Percentiles rank a stretch among this genome's conserved stretches.
Conservation (phyloP, 192 early-diverging fungal genomes). For the Entomortierella chlamydospora region DNA sequence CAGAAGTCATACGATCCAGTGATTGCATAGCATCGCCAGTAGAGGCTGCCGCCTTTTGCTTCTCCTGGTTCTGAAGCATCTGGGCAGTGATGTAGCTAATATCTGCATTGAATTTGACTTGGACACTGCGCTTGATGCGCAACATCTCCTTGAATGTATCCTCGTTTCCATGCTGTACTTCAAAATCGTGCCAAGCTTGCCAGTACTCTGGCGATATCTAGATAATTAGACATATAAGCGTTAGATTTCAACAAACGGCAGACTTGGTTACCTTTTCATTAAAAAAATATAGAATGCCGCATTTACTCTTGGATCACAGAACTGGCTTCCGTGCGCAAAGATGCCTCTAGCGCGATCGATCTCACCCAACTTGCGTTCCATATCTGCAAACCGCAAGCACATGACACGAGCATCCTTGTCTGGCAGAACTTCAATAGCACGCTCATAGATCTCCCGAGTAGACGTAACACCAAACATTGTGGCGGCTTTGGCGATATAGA, state of each 20-base stretch:
- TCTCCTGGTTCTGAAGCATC: slow-evolving; percentile 50
- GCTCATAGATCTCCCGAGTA: slow-evolving; percentile 91
- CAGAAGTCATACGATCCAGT: slow-evolving; percentile 48
- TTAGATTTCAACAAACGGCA: no score
- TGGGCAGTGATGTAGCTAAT: slow-evolving; percentile 55
- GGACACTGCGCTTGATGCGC: slow-evolving; percentile 89
- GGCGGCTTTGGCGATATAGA: slow-evolving; percentile 91
- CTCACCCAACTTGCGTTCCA: slow-evolving; percentile 93
- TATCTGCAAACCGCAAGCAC: slow-evolving; percentile 83
- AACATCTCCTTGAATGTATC: slow-evolving; percentile 99
- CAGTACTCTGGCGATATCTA: slow-evolving; percentile 77
- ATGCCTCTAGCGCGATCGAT: slow-evolving; percentile 94
- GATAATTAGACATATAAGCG: no score
- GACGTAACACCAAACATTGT: slow-evolving; percentile 88
- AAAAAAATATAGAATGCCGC: no score
- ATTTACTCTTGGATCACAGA: slow-evolving; percentile 85
- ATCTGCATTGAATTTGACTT: slow-evolving; percentile 88
- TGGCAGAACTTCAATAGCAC: slow-evolving; percentile 88
- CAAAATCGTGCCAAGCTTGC: slow-evolving; percentile 96
- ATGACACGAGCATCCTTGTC: slow-evolving; percentile 84
- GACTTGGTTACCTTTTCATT: no score
- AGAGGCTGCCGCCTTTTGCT: slow-evolving; percentile 22
- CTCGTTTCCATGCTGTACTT: slow-evolving; percentile 97
- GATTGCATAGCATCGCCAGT: slow-evolving; percentile 45
- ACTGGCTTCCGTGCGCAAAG: slow-evolving; percentile 86